Percentiles rank a stretch among this genome's conserved stretches.
Evolutionary conservation across 1,284 basidiomycete genomes (phyloP).

Genomic region (Cutaneotrichosporon dermatis): DNA sequence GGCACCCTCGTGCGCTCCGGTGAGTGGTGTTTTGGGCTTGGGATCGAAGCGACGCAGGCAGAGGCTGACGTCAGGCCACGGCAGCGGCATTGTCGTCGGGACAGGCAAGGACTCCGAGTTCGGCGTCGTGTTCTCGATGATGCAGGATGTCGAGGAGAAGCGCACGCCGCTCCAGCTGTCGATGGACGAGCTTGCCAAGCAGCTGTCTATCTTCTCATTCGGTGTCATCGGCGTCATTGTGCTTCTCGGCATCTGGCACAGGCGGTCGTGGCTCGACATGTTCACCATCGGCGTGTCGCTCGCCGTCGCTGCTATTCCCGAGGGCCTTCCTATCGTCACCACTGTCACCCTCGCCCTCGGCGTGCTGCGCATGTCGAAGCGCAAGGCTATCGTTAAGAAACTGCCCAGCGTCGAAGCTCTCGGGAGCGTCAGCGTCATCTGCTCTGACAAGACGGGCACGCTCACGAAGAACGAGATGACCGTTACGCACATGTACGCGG

Average conservation of each 20-base stretch:
- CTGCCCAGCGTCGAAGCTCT: conserved; percentile 90
- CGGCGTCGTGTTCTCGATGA: conserved; percentile 95
- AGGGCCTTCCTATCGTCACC: conserved; percentile 96
- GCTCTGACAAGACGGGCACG: conserved; percentile 97
- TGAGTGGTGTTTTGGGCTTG: conserved; percentile 38
- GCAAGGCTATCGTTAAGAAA: conserved; percentile 96
- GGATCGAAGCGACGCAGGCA: too few relatives aligned
- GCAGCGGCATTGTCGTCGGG: conserved; percentile 81
- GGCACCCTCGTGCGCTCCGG: conserved; percentile 89
- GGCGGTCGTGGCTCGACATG: conserved; percentile 93
- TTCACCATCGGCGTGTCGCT: conserved; percentile 97
- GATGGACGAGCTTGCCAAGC: conserved; percentile 96
- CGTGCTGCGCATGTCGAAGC: conserved; percentile 86
- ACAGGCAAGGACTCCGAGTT: conserved; percentile 89
- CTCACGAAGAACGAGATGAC: conserved; percentile 95
- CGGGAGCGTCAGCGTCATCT: conserved; percentile 91
- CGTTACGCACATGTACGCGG: conserved; percentile 78
- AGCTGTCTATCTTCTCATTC: conserved; percentile 84
- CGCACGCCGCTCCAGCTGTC: conserved; percentile 87
- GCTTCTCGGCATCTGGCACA: conserved; percentile 80
- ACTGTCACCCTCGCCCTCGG: conserved; percentile 94
- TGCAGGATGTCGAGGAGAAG: conserved; percentile 94
- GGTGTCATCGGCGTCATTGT: conserved; percentile 90
- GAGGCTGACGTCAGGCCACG: conserved; percentile 58
- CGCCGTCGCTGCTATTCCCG: conserved; percentile 94